Evolutionary conservation across 2,329 filamentous ascomycete species (phyloP).

Genomic region (Trichoderma brevicompactum): DNA sequence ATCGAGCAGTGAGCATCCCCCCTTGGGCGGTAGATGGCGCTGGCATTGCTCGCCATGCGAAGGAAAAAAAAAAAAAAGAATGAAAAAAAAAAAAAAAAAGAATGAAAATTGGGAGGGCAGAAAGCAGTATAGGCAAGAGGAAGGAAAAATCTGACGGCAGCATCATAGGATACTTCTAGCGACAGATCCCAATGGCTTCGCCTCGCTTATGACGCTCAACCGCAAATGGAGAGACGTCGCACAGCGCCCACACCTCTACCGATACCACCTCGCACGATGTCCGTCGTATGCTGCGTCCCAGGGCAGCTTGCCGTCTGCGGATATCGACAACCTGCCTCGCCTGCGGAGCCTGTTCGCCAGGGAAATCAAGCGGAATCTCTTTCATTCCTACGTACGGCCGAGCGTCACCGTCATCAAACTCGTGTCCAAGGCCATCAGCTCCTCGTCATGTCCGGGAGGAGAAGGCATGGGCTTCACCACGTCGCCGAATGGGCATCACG

Average conservation of each 20-base stretch:
- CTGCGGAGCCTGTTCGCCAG: conserved; percentile 69
- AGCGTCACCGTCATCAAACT: conserved; percentile 74
- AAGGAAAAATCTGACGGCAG: conserved; percentile 6
- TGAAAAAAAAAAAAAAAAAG: too few relatives aligned
- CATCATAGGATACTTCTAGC: conserved; percentile 60
- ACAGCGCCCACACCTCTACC: conserved; percentile 66
- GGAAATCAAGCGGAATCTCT: conserved; percentile 76
- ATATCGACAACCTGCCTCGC: conserved; percentile 57
- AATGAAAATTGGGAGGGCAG: neutral
- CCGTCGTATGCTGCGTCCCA: conserved; percentile 62
- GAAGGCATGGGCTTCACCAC: conserved; percentile 85
- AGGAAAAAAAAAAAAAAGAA: too few relatives aligned
- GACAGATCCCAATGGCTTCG: conserved; percentile 66
- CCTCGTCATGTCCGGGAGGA: conserved; percentile 78
- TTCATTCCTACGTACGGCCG: conserved; percentile 75
- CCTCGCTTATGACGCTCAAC: conserved; percentile 68
- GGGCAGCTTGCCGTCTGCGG: conserved; percentile 43
- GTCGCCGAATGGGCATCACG: conserved; percentile 72
- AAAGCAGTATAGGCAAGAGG: neutral
- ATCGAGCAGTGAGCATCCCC: conserved; percentile 65
- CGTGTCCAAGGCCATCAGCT: conserved; percentile 82
- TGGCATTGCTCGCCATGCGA: neutral
- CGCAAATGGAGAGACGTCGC: conserved; percentile 67
- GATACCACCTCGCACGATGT: conserved; percentile 64
- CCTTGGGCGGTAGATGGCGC: neutral